A percentile compares a stretch with the other conserved stretches of the same genome.
These are phyloP conservation scores for Boletus eberwhitei DNA, from an alignment of 768 basidiomycete genomes.

Conservation along the genomic window DNA sequence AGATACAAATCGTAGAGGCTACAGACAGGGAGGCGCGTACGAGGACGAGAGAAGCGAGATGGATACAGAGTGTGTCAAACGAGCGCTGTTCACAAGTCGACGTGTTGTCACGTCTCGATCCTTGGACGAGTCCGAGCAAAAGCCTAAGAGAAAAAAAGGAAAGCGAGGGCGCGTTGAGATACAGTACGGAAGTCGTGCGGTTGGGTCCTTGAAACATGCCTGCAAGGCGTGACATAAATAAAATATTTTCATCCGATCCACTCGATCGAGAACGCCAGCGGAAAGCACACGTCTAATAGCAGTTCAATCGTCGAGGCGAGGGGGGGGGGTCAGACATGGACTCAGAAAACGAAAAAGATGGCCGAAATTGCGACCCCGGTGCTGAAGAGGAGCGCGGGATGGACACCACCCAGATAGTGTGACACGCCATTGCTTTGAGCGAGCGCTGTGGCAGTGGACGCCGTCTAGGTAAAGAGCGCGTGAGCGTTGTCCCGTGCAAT, in stretches of 20 bases:
- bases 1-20: background rate
- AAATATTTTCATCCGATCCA: background rate
- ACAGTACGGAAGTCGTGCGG: background rate
- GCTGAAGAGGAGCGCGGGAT: conserved; percentile 1
- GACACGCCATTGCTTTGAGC: too few species aligned
- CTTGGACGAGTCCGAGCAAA: background rate
- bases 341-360: conserved; percentile 1
- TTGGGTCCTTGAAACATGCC: background rate
- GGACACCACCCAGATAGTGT: too few species aligned
- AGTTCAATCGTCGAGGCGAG: too few species aligned
- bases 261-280: background rate
- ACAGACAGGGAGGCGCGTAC: background rate
- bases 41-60: background rate
- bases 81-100: background rate
- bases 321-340: background rate
- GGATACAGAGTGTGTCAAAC: background rate
- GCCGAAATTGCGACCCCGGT: background rate
- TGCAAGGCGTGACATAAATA: background rate
- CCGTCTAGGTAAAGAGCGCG: too few species aligned
- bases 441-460: too few species aligned
- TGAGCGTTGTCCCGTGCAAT: too few species aligned
- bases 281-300: background rate
- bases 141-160: background rate
- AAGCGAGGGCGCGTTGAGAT: background rate
- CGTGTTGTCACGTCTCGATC: background rate